These are phyloP conservation scores for Xanthoceras sorbifolium DNA, from an alignment of 345 rosid species.

Conservation along the genomic window DNA sequence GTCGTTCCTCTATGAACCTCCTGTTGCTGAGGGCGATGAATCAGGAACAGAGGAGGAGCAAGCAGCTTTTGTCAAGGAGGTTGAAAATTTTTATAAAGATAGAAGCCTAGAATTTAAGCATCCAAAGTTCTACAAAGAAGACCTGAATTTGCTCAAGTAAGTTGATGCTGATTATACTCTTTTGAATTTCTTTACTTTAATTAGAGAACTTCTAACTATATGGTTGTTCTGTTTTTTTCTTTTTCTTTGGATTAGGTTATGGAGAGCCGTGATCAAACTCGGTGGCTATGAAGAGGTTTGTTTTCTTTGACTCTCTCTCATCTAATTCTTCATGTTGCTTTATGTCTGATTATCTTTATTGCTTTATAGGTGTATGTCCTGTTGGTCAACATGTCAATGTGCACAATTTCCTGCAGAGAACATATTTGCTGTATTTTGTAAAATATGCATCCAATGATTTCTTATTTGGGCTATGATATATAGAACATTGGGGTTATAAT, in stretches of 20 bases:
- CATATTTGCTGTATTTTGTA: not conserved
- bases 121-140: conserved; percentile 72
- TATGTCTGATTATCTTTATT: not conserved
- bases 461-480: not conserved
- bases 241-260: conserved; percentile 40
- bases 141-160: conserved; percentile 62
- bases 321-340: not conserved
- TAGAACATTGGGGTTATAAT: not conserved
- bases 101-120: conserved; percentile 55
- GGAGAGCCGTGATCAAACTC: conserved; percentile 63
- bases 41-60: conserved; percentile 65
- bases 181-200: not conserved
- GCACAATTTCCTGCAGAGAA: not conserved
- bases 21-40: conserved; percentile 42
- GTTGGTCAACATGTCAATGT: not conserved
- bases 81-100: conserved; percentile 54
- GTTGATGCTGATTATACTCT: not conserved
- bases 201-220: not conserved
- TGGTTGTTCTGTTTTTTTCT: not conserved
- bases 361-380: not conserved
- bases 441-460: not conserved
- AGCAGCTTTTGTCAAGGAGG: conserved; percentile 55
- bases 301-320: conserved; percentile 7
- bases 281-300: conserved; percentile 77
- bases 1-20: conserved; percentile 42